Evolutionary conservation across 495 filamentous ascomycete species (phyloP).

Genomic region (Aspergillus mulundensis): DNA sequence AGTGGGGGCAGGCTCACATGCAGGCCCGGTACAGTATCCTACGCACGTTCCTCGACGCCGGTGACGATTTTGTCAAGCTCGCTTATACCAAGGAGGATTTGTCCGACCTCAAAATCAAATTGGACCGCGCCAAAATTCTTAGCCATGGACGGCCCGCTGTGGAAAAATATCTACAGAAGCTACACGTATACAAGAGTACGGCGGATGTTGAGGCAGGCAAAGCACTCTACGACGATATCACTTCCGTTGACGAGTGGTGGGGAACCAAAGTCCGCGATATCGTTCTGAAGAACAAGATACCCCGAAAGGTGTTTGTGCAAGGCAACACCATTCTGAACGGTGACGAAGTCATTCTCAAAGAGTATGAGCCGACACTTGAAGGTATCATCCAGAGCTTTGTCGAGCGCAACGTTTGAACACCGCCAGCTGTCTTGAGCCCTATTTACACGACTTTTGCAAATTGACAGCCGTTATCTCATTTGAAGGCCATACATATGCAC

Average conservation of each 20-base stretch:
- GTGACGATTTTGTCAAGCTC: constrained; percentile 76
- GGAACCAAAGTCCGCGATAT: constrained; percentile 68
- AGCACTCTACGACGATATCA: constrained; percentile 78
- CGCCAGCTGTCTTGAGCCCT: no score
- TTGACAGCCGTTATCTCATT: no score
- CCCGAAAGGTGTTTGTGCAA: constrained; percentile 94
- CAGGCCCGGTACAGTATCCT: constrained; percentile 93
- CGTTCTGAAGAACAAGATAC: constrained; percentile 82
- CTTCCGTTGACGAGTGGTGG: constrained; percentile 76
- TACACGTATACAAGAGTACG: constrained; percentile 89
- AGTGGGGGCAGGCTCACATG: constrained; percentile 95
- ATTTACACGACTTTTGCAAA: no score
- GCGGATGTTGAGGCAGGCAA: constrained; percentile 74
- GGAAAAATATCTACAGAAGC: constrained; percentile 81
- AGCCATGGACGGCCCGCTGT: constrained; percentile 67
- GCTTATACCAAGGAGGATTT: constrained; percentile 70
- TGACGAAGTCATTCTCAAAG: constrained; percentile 72
- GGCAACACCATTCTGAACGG: constrained; percentile 78
- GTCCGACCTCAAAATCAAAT: constrained; percentile 69
- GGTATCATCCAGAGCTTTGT: constrained; percentile 90
- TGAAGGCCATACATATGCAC: no score
- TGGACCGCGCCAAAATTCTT: constrained; percentile 83
- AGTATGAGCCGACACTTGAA: constrained; percentile 83
- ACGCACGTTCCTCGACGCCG: constrained; percentile 79
- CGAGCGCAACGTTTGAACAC: constrained; percentile 66